Percentiles rank a stretch among this genome's conserved stretches.
These are phyloP conservation scores for Amoebophrya sp. DNA, from an alignment of 169 alveolate genomes.

Conservation along the genomic window DNA sequence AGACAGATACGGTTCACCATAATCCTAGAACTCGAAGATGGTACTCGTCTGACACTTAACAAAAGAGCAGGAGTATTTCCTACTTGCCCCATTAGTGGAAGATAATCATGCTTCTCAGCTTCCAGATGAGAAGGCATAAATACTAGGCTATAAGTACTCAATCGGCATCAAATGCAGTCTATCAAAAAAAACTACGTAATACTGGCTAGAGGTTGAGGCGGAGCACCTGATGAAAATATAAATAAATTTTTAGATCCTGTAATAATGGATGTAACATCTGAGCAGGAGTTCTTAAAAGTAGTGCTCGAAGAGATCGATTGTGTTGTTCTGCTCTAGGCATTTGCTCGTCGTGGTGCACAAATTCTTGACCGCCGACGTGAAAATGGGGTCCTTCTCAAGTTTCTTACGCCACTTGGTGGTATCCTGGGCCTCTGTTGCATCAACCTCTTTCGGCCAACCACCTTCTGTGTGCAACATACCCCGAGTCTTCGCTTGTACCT, in stretches of 20 bases:
- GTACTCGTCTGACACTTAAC: no score
- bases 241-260: slow-evolving; percentile 65
- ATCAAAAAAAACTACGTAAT: no score
- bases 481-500: background rate
- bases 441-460: slow-evolving; percentile 88
- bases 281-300: no score
- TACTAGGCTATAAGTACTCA: no score
- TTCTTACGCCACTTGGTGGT: slow-evolving; percentile 71
- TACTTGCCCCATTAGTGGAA: no score
- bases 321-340: slow-evolving; percentile 71
- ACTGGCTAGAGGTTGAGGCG: no score
- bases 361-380: slow-evolving; percentile 69
- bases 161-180: no score
- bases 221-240: slow-evolving; percentile 72
- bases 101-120: no score
- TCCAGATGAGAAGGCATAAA: no score
- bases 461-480: slow-evolving; percentile 81
- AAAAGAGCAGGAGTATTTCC: no score
- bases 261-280: slow-evolving; percentile 70
- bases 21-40: no score
- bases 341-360: slow-evolving; percentile 62
- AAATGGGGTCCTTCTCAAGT: slow-evolving; percentile 69
- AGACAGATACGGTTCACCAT: no score
- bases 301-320: slow-evolving; percentile 80
- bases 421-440: slow-evolving; percentile 76